Percentiles rank a stretch among this genome's conserved stretches.
Evolutionary conservation across 2,329 filamentous ascomycete genomes (phyloP).

Genomic region (Xylaria multiplex): DNA sequence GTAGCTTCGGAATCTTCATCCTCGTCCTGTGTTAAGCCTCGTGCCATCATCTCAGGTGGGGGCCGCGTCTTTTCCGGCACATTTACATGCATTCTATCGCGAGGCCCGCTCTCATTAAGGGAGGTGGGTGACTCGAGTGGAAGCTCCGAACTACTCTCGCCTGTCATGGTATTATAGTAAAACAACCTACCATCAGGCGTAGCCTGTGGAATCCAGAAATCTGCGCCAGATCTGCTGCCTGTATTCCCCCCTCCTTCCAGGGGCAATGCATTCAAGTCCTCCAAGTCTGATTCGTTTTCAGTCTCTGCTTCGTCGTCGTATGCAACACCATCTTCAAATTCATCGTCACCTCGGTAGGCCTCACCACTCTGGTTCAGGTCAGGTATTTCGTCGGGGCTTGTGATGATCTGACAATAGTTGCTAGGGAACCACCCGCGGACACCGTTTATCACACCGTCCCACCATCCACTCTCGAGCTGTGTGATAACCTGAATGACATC

Average conservation of each 20-base stretch:
- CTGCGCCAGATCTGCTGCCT: constrained; percentile 78
- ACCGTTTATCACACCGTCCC: constrained; percentile 98
- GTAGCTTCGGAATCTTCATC: constrained; percentile 86
- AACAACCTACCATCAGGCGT: constrained; percentile 92
- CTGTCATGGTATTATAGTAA: constrained; percentile 98
- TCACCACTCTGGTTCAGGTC: constrained; percentile 67
- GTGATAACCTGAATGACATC: constrained; percentile 99
- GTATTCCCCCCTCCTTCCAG: constrained; percentile 69
- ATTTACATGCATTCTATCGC: constrained; percentile 86
- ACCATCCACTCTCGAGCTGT: constrained; percentile 98
- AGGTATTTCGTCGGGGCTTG: constrained; percentile 76
- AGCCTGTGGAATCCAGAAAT: constrained; percentile 98
- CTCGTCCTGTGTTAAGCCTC: constrained; percentile 82
- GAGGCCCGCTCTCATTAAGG: constrained; percentile 81
- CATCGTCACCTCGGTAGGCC: constrained; percentile 67
- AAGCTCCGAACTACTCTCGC: constrained; percentile 92
- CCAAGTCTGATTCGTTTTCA: constrained; percentile 70
- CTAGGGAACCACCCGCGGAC: constrained; percentile 98
- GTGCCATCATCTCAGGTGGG: constrained; percentile 89
- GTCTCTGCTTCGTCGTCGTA: constrained; percentile 75
- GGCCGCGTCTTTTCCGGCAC: constrained; percentile 91
- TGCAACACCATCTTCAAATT: constrained; percentile 70
- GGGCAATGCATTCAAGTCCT: constrained; percentile 69
- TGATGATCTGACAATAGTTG: constrained; percentile 94
- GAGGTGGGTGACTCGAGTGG: constrained; percentile 90